Evolutionary conservation across 306 rosid species (phyloP).

Genomic region (Sindora glabra): DNA sequence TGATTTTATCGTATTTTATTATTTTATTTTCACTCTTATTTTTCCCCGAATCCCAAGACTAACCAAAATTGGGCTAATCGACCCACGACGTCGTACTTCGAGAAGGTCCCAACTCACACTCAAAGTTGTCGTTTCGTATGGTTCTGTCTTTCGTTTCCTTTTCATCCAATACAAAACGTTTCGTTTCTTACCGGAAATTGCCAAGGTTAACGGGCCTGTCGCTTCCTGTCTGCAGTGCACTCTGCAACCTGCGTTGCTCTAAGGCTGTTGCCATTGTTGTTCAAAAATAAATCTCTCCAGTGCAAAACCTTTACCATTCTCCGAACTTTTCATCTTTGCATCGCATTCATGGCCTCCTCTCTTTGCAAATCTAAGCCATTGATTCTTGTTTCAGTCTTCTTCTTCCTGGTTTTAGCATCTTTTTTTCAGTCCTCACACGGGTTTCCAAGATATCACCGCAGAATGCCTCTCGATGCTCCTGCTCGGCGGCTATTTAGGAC

Average conservation of each 20-base stretch:
- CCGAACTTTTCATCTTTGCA: neutral
- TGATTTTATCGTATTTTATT: no score
- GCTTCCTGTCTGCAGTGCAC: no score
- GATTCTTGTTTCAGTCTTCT: constrained; percentile 1
- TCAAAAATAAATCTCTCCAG: neutral
- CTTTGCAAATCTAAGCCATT: neutral
- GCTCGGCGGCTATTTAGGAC: constrained; percentile 19
- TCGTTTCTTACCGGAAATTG: neutral
- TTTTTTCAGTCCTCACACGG: constrained; percentile 22
- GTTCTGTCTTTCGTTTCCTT: neutral
- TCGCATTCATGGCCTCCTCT: constrained; percentile 22
- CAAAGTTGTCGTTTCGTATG: neutral
- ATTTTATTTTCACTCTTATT: no score
- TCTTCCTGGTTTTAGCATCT: constrained; percentile 22
- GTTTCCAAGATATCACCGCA: constrained; percentile 7
- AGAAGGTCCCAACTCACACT: neutral
- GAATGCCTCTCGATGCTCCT: constrained; percentile 8
- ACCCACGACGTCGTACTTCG: neutral
- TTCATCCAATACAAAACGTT: neutral
- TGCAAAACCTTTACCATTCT: neutral
- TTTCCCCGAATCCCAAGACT: no score
- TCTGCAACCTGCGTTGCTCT: no score
- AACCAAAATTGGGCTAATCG: no score
- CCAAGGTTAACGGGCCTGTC: neutral
- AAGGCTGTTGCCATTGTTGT: neutral